Evolutionary conservation across 2,329 filamentous ascomycete genomes (phyloP).

Genomic region (Fusarium algeriense): DNA sequence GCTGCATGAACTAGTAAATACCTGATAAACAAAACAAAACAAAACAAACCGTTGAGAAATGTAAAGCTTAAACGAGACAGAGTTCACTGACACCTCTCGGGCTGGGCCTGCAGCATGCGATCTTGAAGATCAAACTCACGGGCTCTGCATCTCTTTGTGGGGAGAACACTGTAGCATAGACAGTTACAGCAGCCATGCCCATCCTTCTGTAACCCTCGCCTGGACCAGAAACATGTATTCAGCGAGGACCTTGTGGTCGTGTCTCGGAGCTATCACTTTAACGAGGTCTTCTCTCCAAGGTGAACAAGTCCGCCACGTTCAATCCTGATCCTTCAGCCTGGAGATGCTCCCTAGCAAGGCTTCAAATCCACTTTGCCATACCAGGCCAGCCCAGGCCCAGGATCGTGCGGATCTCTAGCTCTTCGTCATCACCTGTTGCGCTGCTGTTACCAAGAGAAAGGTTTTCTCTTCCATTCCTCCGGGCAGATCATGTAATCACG

Average conservation of each 20-base stretch:
- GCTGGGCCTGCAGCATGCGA: slow-evolving; percentile 17
- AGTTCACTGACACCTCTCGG: not conserved
- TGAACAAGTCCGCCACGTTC: slow-evolving; percentile 26
- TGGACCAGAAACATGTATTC: not conserved
- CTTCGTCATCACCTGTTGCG: slow-evolving; percentile 26
- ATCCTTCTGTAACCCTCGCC: slow-evolving; percentile 12
- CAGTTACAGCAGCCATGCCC: not conserved
- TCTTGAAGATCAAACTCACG: slow-evolving; percentile 26
- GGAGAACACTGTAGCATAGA: slow-evolving; percentile 1
- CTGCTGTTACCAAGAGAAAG: slow-evolving; percentile 19
- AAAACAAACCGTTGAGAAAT: not conserved
- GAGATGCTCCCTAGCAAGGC: slow-evolving; percentile 11
- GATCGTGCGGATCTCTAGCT: slow-evolving; percentile 21
- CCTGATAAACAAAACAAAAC: not conserved
- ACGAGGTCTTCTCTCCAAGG: slow-evolving; percentile 8
- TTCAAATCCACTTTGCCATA: slow-evolving; percentile 19
- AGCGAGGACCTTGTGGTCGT: slow-evolving; percentile 17
- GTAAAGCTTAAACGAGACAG: slow-evolving; percentile 1
- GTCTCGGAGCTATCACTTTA: slow-evolving; percentile 36
- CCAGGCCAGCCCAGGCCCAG: not conserved
- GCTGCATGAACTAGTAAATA: not conserved
- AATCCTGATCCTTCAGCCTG: slow-evolving; percentile 35
- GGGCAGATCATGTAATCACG: slow-evolving; percentile 34
- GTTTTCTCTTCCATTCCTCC: slow-evolving; percentile 21
- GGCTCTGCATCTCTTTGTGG: slow-evolving; percentile 13